phyloP scores from a whole-genome alignment of 164 flowering plant species.

The Magnolia kwangsiensis region DNA sequence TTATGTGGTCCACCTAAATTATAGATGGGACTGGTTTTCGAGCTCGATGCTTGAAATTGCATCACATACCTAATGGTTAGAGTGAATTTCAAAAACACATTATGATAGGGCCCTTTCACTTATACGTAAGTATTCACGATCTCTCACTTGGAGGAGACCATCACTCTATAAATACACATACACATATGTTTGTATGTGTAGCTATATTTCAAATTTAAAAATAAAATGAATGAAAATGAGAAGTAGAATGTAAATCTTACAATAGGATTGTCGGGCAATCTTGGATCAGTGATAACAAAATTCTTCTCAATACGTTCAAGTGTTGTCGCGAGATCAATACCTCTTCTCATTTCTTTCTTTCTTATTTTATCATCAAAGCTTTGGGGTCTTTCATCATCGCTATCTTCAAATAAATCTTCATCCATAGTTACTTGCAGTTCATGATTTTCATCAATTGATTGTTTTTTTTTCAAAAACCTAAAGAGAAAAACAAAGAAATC shows the following conservation, averaged over 20 bases:
- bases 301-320: slow-evolving; percentile 99
- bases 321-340: slow-evolving; percentile 95
- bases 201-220: no score
- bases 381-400: slow-evolving; percentile 60
- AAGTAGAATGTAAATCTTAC: slow-evolving; percentile 40
- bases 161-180: no score
- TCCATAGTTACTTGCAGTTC: slow-evolving; percentile 23
- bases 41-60: no score
- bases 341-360: slow-evolving; percentile 85
- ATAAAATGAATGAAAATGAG: background rate
- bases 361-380: slow-evolving; percentile 71
- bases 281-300: slow-evolving; percentile 97
- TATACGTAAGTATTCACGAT: no score
- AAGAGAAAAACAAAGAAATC: background rate
- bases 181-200: no score
- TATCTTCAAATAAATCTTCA: slow-evolving; percentile 27
- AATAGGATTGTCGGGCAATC: slow-evolving; percentile 98
- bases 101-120: no score
- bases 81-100: no score
- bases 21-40: no score
- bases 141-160: no score
- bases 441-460: slow-evolving; percentile 17
- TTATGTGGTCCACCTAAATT: no score
- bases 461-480: slow-evolving; percentile 58
- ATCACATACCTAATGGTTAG: no score